Base-by-base conservation (phyloP, 73 alveolate species). In the Urostyla sp. region DNA sequence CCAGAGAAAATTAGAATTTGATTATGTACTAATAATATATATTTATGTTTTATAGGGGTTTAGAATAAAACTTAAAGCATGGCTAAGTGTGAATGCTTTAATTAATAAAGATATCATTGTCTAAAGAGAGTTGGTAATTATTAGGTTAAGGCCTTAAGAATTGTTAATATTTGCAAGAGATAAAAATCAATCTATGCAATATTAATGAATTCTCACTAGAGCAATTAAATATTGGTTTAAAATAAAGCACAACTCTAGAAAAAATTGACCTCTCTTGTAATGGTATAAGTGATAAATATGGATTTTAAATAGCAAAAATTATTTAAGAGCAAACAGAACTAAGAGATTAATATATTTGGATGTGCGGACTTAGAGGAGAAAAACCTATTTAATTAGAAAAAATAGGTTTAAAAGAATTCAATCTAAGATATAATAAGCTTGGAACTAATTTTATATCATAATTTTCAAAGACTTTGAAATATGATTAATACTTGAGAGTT, bases 401-500 rank as follows among this genome's bases (percentile, higher is more conserved):
- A 59, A 59, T 59, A 31, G 76, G 76, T 5, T 55, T 59, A 11
- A 66, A 44, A 66, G 80, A 66, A 24, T 44, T 66, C 18, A 11
- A 43, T 43, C 66, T 66, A 5, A 4, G 28, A 8, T 16, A 43
- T 66, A 66, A 66, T 28, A 66, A 28, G 28, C 28, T 66, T 6
- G 80, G 80, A 20, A 28, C 35, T 24, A 23, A 58, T 10, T 58
- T 58, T 28, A 58, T 61, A 16, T 37, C 37, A 20, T n/a, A 78
- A 3, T 7, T 75, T 20, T 32, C 80, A 16, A 30, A 24, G 37
- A 69, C 59, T 13, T 40, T 75, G 15, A 58, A 56, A 24, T 24
- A 38, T 36, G 87, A 75, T 32, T 43, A 43, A 13, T 75, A 75
- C 37, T n/a, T 75, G 24, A 75, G 80, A 45, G 72, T 58, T 5